phyloP scores from a whole-genome alignment of 1,284 basidiomycete genomes.

The Sporisorium sorghi region DNA sequence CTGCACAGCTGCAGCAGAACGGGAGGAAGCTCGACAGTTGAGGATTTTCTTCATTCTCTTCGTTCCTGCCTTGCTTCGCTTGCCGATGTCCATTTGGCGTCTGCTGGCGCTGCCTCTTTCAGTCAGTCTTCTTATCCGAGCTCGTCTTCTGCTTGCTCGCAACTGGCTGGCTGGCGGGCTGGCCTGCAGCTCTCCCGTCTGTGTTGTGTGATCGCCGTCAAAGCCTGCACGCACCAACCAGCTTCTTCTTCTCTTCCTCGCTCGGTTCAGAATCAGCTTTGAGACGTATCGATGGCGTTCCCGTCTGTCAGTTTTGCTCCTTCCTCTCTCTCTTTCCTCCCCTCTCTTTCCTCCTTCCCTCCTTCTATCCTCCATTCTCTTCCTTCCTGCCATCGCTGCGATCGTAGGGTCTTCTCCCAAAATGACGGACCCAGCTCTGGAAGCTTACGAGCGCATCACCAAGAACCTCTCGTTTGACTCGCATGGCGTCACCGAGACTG shows the following conservation, averaged over 20 bases:
- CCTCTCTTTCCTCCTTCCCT: neutral
- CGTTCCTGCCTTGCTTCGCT: neutral
- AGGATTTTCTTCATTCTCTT: neutral
- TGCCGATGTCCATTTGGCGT: neutral
- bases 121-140: neutral
- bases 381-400: constrained; percentile 16
- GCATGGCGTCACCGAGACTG: constrained; percentile 42
- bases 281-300: neutral
- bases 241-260: neutral
- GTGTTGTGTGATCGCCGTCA: constrained; percentile 7
- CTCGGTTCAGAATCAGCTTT: neutral
- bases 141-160: neutral
- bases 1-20: constrained; percentile 5
- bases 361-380: neutral
- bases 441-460: constrained; percentile 72
- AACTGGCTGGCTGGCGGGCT: no score
- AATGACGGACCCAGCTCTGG: constrained; percentile 73
- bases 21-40: no score
- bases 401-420: constrained; percentile 39
- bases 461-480: constrained; percentile 48
- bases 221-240: neutral
- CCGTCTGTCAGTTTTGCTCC: neutral
- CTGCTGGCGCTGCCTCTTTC: neutral
- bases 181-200: neutral
- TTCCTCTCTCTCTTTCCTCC: neutral